Evolutionary conservation across 495 filamentous ascomycete genomes (phyloP).

Genomic region (Talaromyces wortmannii): DNA sequence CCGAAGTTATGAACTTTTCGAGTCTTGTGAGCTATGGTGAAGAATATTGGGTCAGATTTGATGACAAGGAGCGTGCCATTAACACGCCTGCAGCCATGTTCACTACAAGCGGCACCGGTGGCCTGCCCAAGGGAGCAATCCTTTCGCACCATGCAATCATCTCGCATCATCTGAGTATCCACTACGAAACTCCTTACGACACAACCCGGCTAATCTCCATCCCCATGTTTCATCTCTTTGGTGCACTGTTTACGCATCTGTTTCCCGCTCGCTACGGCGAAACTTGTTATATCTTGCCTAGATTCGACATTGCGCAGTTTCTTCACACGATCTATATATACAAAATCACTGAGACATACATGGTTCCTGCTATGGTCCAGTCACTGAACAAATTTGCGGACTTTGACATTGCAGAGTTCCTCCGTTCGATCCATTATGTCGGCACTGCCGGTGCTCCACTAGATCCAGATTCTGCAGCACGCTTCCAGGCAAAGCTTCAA

Average conservation of each 20-base stretch:
- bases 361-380: constrained; percentile 57
- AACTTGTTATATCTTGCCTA: constrained; percentile 50
- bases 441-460: constrained; percentile 45
- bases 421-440: constrained; percentile 42
- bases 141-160: constrained; percentile 45
- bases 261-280: constrained; percentile 49
- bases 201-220: constrained; percentile 48
- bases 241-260: constrained; percentile 45
- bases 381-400: constrained; percentile 34
- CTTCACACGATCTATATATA: constrained; percentile 47
- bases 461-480: constrained; percentile 28
- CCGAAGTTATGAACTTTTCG: constrained; percentile 17
- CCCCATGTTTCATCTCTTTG: constrained; percentile 61
- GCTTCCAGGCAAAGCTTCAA: constrained; percentile 32
- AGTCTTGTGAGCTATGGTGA: constrained; percentile 44
- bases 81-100: constrained; percentile 46
- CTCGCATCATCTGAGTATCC: constrained; percentile 43
- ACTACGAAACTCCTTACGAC: constrained; percentile 39
- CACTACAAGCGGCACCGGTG: constrained; percentile 52
- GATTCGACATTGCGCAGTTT: constrained; percentile 52
- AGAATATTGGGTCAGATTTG: constrained; percentile 45
- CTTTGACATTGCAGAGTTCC: constrained; percentile 32
- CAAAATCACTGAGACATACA: constrained; percentile 52
- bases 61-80: constrained; percentile 33
- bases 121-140: constrained; percentile 51